Conservation (phyloP, 768 basidiomycete species). For the Suillus subalutaceus region DNA sequence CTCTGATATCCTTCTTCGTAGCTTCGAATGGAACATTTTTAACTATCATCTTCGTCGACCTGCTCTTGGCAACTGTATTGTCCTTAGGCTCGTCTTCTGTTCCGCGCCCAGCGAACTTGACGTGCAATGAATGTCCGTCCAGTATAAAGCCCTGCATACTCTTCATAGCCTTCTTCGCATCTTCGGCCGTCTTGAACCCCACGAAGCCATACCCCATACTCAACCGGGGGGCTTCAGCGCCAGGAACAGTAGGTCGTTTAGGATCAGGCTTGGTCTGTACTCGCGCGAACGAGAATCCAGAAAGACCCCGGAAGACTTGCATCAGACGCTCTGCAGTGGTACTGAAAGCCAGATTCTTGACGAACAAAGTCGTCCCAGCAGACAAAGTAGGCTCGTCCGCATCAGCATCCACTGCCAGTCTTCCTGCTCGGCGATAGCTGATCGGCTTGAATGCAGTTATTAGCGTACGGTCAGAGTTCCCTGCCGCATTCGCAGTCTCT, state of each 20-base stretch:
- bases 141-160: slow-evolving; percentile 81
- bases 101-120: slow-evolving; percentile 87
- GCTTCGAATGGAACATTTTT: slow-evolving; percentile 99
- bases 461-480: slow-evolving; percentile 25
- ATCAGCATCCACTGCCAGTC: slow-evolving; percentile 30
- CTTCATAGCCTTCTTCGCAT: slow-evolving; percentile 72
- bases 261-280: slow-evolving; percentile 92
- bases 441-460: slow-evolving; percentile 34
- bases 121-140: slow-evolving; percentile 83
- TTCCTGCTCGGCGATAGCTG: slow-evolving; percentile 49
- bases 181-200: slow-evolving; percentile 79
- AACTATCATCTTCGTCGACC: slow-evolving; percentile 93
- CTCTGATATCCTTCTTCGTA: slow-evolving; percentile 85
- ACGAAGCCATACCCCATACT: slow-evolving; percentile 98
- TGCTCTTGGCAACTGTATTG: slow-evolving; percentile 48
- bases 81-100: slow-evolving; percentile 50
- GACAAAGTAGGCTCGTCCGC: slow-evolving; percentile 50
- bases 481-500: slow-evolving; percentile 28
- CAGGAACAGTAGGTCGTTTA: slow-evolving; percentile 50
- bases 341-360: slow-evolving; percentile 94
- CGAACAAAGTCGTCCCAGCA: slow-evolving; percentile 82
- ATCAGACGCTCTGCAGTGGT: slow-evolving; percentile 77
- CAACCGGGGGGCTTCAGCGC: slow-evolving; percentile 50
- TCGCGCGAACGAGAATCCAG: slow-evolving; percentile 83
- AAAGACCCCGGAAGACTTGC: slow-evolving; percentile 71